Evolutionary conservation across 2,329 filamentous ascomycete species (phyloP).

Genomic region (Alternaria arbusti): DNA sequence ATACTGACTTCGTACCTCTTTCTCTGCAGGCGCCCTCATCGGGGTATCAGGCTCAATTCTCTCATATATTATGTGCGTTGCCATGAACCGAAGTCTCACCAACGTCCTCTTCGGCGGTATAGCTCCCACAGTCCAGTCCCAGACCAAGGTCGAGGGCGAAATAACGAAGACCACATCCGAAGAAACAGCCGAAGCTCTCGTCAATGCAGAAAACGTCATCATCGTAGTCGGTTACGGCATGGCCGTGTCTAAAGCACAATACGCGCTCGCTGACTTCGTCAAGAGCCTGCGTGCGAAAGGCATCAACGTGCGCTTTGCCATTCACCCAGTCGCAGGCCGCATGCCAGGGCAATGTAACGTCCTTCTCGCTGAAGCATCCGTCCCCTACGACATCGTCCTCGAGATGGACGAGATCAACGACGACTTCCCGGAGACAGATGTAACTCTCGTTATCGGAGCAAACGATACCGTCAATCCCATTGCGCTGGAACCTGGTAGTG

Average conservation of each 20-base stretch:
- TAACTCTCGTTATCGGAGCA: conserved; percentile 87
- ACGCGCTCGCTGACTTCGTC: conserved; percentile 85
- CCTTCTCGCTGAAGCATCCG: conserved; percentile 82
- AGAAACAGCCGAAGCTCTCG: conserved; percentile 77
- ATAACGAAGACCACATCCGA: conserved; percentile 81
- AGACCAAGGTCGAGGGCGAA: conserved; percentile 79
- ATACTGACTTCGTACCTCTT: conserved; percentile 40
- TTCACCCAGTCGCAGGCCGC: conserved; percentile 86
- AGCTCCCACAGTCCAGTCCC: conserved; percentile 64
- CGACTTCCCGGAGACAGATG: conserved; percentile 83
- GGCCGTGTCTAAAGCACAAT: conserved; percentile 93
- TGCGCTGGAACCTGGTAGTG: conserved; percentile 79
- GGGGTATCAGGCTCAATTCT: conserved; percentile 88
- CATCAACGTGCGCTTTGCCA: conserved; percentile 84
- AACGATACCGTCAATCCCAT: conserved; percentile 95
- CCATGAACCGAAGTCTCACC: conserved; percentile 89
- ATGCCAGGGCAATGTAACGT: conserved; percentile 97
- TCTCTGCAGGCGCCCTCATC: conserved; percentile 71
- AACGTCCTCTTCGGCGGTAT: conserved; percentile 90
- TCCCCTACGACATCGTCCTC: conserved; percentile 89
- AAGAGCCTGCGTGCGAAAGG: conserved; percentile 74
- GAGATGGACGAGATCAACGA: conserved; percentile 98
- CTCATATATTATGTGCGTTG: conserved; percentile 72
- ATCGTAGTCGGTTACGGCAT: conserved; percentile 93
- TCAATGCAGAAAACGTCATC: conserved; percentile 82